Conservation (phyloP, 768 basidiomycete species). For the Collybia sordida region DNA sequence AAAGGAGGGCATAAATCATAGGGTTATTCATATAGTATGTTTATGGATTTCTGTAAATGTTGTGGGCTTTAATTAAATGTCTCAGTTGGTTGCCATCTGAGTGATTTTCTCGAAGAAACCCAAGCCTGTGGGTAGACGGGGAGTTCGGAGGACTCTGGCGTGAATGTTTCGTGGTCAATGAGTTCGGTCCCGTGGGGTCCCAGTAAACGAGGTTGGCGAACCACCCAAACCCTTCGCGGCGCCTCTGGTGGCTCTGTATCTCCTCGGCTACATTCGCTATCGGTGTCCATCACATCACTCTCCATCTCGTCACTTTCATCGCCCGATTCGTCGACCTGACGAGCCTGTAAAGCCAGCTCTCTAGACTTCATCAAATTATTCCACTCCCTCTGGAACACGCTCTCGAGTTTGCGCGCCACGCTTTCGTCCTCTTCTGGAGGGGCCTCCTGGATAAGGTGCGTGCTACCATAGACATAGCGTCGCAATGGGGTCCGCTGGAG, state of each 20-base stretch:
- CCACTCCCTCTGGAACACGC: not conserved
- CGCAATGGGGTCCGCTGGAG: not conserved
- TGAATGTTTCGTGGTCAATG: not conserved
- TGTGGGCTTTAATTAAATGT: not conserved
- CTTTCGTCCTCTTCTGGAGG: not conserved
- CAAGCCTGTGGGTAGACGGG: not conserved
- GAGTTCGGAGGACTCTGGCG: not conserved
- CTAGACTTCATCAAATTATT: not conserved
- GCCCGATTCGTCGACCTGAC: not conserved
- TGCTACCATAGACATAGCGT: not conserved
- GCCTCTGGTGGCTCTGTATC: conserved; percentile 1
- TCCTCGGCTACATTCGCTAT: not conserved
- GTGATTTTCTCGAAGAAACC: not conserved
- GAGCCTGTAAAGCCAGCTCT: not conserved
- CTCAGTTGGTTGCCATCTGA: conserved; percentile 3
- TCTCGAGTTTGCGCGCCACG: not conserved
- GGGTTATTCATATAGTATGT: too few relatives aligned
- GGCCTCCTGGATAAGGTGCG: not conserved
- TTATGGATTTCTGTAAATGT: too few relatives aligned
- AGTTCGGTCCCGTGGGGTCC: conserved; percentile 3
- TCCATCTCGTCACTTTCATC: not conserved
- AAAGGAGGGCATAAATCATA: too few relatives aligned
- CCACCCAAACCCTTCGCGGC: not conserved
- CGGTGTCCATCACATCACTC: not conserved
- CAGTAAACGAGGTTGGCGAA: not conserved